Evolutionary conservation across 192 early-diverging fungal genomes (phyloP).

Genomic region (Coemansia sp.): DNA sequence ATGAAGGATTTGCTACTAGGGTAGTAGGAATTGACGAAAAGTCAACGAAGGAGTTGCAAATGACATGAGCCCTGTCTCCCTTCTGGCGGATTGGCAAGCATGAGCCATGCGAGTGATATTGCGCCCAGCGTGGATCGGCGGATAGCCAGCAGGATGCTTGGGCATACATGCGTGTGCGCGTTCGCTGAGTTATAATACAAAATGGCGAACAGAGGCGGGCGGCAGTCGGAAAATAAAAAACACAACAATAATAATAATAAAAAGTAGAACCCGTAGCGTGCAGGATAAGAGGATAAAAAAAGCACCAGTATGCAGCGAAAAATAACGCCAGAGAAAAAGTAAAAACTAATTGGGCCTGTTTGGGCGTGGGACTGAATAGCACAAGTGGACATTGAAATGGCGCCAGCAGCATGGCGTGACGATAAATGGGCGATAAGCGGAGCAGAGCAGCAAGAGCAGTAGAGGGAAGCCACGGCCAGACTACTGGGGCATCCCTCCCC

Average conservation of each 20-base stretch:
- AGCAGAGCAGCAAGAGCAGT: not conserved
- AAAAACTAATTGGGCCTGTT: not conserved
- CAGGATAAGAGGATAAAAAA: not conserved
- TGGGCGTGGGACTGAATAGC: slow-evolving; percentile 4
- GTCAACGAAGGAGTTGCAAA: slow-evolving; percentile 9
- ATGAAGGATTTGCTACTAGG: not conserved
- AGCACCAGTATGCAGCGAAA: slow-evolving; percentile 3
- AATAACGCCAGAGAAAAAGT: not conserved
- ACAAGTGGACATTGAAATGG: not conserved
- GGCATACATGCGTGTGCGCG: not conserved
- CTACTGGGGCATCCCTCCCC: not conserved
- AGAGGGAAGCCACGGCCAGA: slow-evolving; percentile 6
- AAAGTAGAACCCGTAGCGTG: not conserved
- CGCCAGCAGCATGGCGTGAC: slow-evolving; percentile 12
- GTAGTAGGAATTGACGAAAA: not conserved
- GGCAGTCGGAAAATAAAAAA: not conserved
- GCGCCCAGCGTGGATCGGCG: slow-evolving; percentile 11
- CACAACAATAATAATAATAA: not conserved
- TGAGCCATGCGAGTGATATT: slow-evolving; percentile 8
- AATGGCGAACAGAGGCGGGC: not conserved
- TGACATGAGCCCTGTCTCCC: not conserved
- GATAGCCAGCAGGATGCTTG: slow-evolving; percentile 3
- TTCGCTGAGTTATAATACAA: not conserved
- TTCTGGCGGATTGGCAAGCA: slow-evolving; percentile 10
- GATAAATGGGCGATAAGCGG: slow-evolving; percentile 9